A percentile compares a stretch with the other conserved stretches of the same genome.
These are phyloP conservation scores for Colletotrichum theobromicola DNA, from an alignment of 2,329 filamentous ascomycete species.

Conservation along the genomic window DNA sequence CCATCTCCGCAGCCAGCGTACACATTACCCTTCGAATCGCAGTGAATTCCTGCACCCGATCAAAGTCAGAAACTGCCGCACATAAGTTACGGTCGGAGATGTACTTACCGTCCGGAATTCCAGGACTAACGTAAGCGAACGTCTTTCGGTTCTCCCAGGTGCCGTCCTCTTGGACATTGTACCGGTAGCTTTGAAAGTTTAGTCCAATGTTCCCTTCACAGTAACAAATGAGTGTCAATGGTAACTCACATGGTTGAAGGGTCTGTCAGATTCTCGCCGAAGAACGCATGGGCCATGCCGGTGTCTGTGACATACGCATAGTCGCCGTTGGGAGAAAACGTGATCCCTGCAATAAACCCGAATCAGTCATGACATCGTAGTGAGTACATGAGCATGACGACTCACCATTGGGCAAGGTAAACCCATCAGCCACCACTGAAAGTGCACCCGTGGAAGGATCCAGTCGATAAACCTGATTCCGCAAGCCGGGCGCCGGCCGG, in stretches of 20 bases:
- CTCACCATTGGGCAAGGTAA: slow-evolving; percentile 55
- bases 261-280: slow-evolving; percentile 43
- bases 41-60: slow-evolving; percentile 47
- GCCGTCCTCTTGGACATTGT: slow-evolving; percentile 48
- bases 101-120: slow-evolving; percentile 62
- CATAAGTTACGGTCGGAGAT: not conserved
- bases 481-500: slow-evolving; percentile 55
- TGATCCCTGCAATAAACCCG: slow-evolving; percentile 44
- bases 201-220: not conserved
- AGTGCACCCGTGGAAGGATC: slow-evolving; percentile 55
- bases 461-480: slow-evolving; percentile 64
- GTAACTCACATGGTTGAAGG: slow-evolving; percentile 53
- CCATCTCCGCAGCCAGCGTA: slow-evolving; percentile 56
- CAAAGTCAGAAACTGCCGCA: not conserved
- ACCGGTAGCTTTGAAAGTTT: slow-evolving; percentile 44
- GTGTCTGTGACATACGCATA: slow-evolving; percentile 63
- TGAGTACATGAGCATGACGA: slow-evolving; percentile 9
- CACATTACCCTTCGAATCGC: slow-evolving; percentile 59
- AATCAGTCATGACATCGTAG: not conserved
- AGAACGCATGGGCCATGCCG: slow-evolving; percentile 50
- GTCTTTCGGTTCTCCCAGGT: slow-evolving; percentile 53
- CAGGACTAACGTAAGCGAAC: slow-evolving; percentile 61
- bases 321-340: slow-evolving; percentile 58
- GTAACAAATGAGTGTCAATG: fast-evolving
- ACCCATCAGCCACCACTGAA: slow-evolving; percentile 62